Conservation (phyloP, 192 early-diverging fungal genomes). For the Dimargaris cristalligena region DNA sequence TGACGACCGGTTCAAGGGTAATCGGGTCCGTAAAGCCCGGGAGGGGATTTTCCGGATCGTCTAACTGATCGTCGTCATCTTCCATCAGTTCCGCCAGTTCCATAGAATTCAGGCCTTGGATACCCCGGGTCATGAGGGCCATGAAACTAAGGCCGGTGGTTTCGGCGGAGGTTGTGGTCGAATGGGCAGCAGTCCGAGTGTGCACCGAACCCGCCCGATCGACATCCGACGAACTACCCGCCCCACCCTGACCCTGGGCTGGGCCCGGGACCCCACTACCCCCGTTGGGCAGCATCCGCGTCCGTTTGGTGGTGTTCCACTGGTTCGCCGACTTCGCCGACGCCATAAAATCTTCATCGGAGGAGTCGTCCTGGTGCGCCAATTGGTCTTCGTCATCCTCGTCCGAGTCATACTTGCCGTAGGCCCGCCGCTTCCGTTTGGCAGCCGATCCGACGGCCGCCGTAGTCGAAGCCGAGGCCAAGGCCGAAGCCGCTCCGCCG, state of each 20-base stretch:
- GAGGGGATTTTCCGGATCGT: constrained; percentile 58
- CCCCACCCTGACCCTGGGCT: not conserved
- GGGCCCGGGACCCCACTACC: too few relatives aligned
- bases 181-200: too few relatives aligned
- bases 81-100: constrained; percentile 10
- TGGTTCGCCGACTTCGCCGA: not conserved
- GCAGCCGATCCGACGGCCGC: not conserved
- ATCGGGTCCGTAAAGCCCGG: constrained; percentile 89
- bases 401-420: constrained; percentile 33
- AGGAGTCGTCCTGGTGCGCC: constrained; percentile 2
- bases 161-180: too few relatives aligned
- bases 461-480: not conserved
- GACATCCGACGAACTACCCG: not conserved
- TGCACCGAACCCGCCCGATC: not conserved
- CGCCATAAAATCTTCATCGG: not conserved
- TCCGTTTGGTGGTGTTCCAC: constrained; percentile 43
- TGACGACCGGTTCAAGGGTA: constrained; percentile 73
- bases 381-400: constrained; percentile 31
- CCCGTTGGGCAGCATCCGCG: too few relatives aligned
- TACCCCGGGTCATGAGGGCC: not conserved
- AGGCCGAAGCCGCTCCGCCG: too few relatives aligned
- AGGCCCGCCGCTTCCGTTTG: constrained; percentile 5
- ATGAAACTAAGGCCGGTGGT: not conserved
- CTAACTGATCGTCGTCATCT: constrained; percentile 23
- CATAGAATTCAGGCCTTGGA: not conserved